Evolutionary conservation across 768 basidiomycete genomes (phyloP).

Genomic region (Russula sp.): DNA sequence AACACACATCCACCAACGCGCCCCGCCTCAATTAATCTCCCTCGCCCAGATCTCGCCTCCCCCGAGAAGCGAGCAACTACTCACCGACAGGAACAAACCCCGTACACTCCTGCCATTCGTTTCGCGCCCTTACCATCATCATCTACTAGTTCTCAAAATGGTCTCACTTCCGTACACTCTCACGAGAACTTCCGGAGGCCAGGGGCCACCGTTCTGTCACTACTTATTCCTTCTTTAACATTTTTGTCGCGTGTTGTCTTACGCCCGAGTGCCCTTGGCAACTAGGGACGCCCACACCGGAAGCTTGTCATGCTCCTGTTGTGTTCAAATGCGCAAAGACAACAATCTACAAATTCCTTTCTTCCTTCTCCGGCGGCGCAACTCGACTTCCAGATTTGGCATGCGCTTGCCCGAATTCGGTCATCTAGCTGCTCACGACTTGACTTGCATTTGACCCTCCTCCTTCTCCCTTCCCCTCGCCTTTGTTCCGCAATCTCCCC

Average conservation of each 20-base stretch:
- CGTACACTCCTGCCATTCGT: neutral
- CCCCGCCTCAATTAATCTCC: constrained; percentile 16
- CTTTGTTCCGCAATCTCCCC: neutral
- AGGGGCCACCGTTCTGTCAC: neutral
- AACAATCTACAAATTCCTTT: neutral
- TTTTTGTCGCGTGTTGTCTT: neutral
- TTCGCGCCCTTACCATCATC: neutral
- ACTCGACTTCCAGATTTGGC: neutral
- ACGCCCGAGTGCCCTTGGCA: neutral
- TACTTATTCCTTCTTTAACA: neutral
- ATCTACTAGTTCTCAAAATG: too few species aligned
- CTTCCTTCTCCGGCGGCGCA: neutral
- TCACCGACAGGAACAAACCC: too few species aligned
- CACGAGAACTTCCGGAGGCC: neutral
- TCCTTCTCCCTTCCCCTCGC: neutral
- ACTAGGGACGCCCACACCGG: neutral
- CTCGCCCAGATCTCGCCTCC: constrained; percentile 8
- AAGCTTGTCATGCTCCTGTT: neutral
- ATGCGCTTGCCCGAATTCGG: constrained; percentile 7
- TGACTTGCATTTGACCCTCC: too few species aligned
- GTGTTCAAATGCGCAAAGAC: neutral
- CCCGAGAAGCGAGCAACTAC: too few species aligned
- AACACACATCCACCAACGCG: neutral
- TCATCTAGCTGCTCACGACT: neutral
- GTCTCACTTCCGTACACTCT: too few species aligned